These are phyloP conservation scores for Jatropha podagrica DNA, from an alignment of 441 rosid genomes.

Conservation along the genomic window DNA sequence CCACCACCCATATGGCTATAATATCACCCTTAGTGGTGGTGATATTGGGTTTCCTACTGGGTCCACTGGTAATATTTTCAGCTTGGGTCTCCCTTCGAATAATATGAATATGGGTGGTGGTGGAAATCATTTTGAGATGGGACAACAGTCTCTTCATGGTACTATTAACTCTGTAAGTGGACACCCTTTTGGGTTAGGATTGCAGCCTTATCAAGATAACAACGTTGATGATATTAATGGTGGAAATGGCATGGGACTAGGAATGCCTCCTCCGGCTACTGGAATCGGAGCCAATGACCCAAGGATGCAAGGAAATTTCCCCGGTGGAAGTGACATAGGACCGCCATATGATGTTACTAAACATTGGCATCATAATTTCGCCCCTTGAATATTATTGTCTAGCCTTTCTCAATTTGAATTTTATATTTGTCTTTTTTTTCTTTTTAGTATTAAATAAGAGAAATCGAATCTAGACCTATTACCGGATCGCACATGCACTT, in stretches of 20 bases:
- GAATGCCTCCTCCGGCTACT: neutral
- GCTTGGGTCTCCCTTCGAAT: neutral
- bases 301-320: conserved; percentile 12
- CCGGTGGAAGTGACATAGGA: conserved; percentile 12
- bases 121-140: neutral
- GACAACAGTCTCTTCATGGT: neutral
- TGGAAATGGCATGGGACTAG: neutral
- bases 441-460: no score
- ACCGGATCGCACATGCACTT: no score
- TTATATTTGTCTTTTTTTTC: neutral
- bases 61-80: neutral
- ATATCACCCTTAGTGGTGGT: neutral
- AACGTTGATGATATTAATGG: neutral
- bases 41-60: neutral
- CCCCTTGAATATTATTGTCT: neutral
- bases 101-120: neutral
- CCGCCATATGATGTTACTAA: conserved; percentile 12
- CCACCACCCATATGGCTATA: neutral
- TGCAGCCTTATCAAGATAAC: neutral
- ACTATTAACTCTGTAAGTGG: neutral
- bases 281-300: neutral
- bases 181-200: conserved; percentile 5
- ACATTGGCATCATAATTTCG: conserved; percentile 9
- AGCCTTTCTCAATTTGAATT: neutral
- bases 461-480: no score